Percentiles rank a stretch among this genome's conserved stretches.
phyloP scores from a whole-genome alignment of 108 stramenopile species.

The Mayamaea pseudoterrestris region DNA sequence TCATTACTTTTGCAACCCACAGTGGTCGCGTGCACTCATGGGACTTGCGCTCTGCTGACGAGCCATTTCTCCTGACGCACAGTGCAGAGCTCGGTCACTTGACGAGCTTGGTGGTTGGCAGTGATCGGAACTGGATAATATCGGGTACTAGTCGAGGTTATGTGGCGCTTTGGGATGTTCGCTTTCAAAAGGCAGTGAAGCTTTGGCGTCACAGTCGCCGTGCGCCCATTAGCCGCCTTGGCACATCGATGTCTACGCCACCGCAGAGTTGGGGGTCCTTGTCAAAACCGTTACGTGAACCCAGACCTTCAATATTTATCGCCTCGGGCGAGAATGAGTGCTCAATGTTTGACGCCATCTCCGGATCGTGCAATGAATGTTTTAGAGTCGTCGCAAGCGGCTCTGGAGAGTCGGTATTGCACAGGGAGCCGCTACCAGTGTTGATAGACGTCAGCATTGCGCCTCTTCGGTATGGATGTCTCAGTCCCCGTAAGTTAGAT shows the following conservation, averaged over 20 bases:
- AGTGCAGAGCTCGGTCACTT: conserved; percentile 83
- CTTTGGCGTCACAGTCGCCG: conserved; percentile 82
- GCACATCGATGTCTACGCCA: conserved; percentile 65
- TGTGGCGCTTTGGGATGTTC: conserved; percentile 63
- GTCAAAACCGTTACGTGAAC: conserved; percentile 10
- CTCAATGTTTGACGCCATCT: conserved; percentile 78
- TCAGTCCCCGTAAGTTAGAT: too few relatives aligned
- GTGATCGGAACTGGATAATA: conserved; percentile 80
- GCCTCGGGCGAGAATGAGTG: conserved; percentile 84
- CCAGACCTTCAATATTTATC: conserved; percentile 75
- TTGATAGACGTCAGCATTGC: too few relatives aligned
- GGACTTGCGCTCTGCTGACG: conserved; percentile 55
- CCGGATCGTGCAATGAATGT: conserved; percentile 72
- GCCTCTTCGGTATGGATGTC: too few relatives aligned
- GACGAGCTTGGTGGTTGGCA: conserved; percentile 73
- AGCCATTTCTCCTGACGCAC: conserved; percentile 65
- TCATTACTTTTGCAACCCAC: conserved; percentile 76
- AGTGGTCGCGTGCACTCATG: conserved; percentile 66
- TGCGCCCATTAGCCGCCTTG: conserved; percentile 68
- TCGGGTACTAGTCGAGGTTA: conserved; percentile 65
- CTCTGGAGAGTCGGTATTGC: too few relatives aligned
- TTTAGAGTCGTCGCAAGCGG: conserved; percentile 38
- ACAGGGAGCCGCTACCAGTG: too few relatives aligned
- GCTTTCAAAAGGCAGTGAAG: conserved; percentile 70
- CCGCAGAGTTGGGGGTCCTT: conserved; percentile 36